Percentiles rank a stretch among this genome's conserved stretches.
Conservation (phyloP, 2,329 filamentous ascomycete genomes). For the Colletotrichum tofieldiae region DNA sequence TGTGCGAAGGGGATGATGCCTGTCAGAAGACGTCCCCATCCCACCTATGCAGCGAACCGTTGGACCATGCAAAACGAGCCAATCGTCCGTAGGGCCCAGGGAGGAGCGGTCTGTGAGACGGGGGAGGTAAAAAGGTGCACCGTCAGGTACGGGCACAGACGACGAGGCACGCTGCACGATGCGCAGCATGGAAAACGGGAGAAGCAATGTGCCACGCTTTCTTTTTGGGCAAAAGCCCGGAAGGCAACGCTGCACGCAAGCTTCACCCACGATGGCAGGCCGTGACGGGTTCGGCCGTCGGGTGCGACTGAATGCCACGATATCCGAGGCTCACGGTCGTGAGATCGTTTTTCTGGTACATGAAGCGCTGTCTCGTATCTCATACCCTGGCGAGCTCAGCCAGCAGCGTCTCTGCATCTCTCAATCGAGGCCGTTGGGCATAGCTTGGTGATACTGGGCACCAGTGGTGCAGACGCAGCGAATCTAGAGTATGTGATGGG, state of each 20-base stretch:
- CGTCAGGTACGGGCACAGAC: neutral
- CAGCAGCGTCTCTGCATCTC: neutral
- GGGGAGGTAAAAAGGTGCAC: too few species aligned
- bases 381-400: neutral
- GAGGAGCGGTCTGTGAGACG: slow-evolving; percentile 9
- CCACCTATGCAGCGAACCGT: neutral
- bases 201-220: slow-evolving; percentile 4
- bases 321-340: slow-evolving; percentile 17
- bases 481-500: neutral
- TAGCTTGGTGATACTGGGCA: neutral
- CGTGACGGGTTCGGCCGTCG: slow-evolving; percentile 11
- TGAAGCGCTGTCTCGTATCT: neutral
- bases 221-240: neutral
- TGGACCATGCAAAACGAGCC: slow-evolving; percentile 16
- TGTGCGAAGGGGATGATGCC: neutral
- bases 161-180: neutral
- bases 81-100: neutral
- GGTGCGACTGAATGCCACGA: slow-evolving; percentile 1
- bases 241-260: slow-evolving; percentile 11
- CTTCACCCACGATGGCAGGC: slow-evolving; percentile 10
- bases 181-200: slow-evolving; percentile 6
- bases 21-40: neutral
- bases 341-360: neutral
- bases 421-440: neutral
- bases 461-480: neutral